Conservation (phyloP, 2,329 filamentous ascomycete genomes). For the Drechmeria coniospora region DNA sequence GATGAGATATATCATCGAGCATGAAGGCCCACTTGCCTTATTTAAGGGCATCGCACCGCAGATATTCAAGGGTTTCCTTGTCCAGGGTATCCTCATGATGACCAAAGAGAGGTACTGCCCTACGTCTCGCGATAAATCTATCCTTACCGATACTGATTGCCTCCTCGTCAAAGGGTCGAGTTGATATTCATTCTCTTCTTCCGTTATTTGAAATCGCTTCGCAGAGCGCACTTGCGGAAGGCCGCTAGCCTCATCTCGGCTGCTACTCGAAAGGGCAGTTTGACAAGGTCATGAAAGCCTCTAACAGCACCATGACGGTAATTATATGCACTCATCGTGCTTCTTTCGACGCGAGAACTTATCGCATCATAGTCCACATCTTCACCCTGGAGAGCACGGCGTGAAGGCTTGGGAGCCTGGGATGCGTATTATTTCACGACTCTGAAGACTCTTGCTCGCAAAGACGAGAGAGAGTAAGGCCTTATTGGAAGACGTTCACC, state of each 20-base stretch:
- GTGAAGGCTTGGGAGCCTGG: no score
- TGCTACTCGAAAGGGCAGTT: constrained; percentile 14
- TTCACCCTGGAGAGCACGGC: no score
- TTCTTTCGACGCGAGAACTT: no score
- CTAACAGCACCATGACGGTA: constrained; percentile 9
- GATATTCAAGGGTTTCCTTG: constrained; percentile 79
- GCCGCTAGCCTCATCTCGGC: constrained; percentile 47
- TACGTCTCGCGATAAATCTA: neutral
- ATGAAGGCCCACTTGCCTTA: constrained; percentile 69
- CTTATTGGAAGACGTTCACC: no score
- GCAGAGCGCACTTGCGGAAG: constrained; percentile 53
- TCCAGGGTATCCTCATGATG: constrained; percentile 98
- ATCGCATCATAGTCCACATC: no score
- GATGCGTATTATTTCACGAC: no score
- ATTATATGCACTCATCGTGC: no score
- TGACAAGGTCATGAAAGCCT: constrained; percentile 24
- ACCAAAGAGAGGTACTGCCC: constrained; percentile 70
- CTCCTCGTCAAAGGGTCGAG: constrained; percentile 49
- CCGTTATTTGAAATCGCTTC: constrained; percentile 60
- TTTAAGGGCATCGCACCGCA: constrained; percentile 97
- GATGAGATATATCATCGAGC: constrained; percentile 81
- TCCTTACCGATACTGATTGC: constrained; percentile 8
- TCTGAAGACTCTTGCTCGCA: no score
- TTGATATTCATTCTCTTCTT: constrained; percentile 75
- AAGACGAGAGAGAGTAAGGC: no score